phyloP scores from a whole-genome alignment of 768 basidiomycete genomes.

The Lactarius psammicola region DNA sequence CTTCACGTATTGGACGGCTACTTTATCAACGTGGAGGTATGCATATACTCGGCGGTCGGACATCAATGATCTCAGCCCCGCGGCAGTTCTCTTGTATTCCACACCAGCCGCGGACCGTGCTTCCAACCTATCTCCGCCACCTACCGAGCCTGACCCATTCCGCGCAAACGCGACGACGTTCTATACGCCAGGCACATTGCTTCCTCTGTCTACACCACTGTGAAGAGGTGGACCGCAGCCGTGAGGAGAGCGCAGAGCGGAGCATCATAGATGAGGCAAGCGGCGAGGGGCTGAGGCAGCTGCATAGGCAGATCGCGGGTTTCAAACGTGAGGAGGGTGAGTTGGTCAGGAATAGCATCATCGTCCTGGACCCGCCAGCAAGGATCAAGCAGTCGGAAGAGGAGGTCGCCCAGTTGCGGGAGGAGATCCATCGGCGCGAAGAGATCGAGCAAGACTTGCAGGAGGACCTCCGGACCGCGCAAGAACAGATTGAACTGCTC shows the following conservation, averaged over 20 bases:
- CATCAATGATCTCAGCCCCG: too few species aligned
- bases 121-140: constrained; percentile 25
- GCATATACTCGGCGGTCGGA: too few species aligned
- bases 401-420: too few species aligned
- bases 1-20: too few species aligned
- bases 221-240: constrained; percentile 83
- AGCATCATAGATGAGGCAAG: constrained; percentile 85
- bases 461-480: constrained; percentile 53
- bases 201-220: constrained; percentile 55
- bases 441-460: constrained; percentile 54
- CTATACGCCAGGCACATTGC: constrained; percentile 71
- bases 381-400: too few species aligned
- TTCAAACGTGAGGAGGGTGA: constrained; percentile 66
- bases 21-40: too few species aligned
- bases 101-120: constrained; percentile 26
- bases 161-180: constrained; percentile 70
- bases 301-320: constrained; percentile 74
- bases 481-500: too few species aligned
- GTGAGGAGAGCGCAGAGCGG: constrained; percentile 76
- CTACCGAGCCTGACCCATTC: constrained; percentile 67
- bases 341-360: constrained; percentile 34
- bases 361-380: too few species aligned
- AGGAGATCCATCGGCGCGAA: constrained; percentile 44
- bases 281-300: constrained; percentile 70
- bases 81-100: constrained; percentile 55